phyloP scores from a whole-genome alignment of 257 asterid species.

The Solanum dulcamara region DNA sequence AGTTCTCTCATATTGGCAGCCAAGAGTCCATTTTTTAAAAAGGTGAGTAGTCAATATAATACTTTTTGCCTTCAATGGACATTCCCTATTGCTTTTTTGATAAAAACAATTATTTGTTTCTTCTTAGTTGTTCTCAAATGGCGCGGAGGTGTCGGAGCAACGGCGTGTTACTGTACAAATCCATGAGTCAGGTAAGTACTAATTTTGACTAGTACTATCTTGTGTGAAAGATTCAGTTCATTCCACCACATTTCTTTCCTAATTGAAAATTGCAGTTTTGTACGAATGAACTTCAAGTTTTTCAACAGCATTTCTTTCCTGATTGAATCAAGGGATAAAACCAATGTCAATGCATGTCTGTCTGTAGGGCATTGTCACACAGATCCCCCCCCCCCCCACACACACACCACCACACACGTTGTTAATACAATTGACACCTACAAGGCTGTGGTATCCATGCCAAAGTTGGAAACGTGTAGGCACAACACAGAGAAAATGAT shows the following conservation, averaged over 20 bases:
- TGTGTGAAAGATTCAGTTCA: not conserved
- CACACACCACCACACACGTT: no score
- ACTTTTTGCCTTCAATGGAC: not conserved
- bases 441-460: no score
- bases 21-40: conserved; percentile 64
- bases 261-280: not conserved
- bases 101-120: not conserved
- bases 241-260: not conserved
- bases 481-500: no score
- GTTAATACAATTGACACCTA: no score
- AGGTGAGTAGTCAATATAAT: conserved; percentile 23
- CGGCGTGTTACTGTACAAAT: conserved; percentile 47
- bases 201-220: not conserved
- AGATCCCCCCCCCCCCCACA: no score
- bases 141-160: conserved; percentile 52
- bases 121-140: conserved; percentile 65
- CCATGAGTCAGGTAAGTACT: conserved; percentile 55
- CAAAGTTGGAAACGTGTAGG: no score
- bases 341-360: not conserved
- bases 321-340: not conserved
- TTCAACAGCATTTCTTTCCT: no score
- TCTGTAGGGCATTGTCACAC: not conserved
- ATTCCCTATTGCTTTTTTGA: not conserved
- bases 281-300: no score
- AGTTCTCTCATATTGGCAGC: conserved; percentile 88